Percentiles rank a stretch among this genome's conserved stretches.
These are phyloP conservation scores for Phialocephala sp. DNA, from an alignment of 2,329 filamentous ascomycete genomes.

Conservation along the genomic window DNA sequence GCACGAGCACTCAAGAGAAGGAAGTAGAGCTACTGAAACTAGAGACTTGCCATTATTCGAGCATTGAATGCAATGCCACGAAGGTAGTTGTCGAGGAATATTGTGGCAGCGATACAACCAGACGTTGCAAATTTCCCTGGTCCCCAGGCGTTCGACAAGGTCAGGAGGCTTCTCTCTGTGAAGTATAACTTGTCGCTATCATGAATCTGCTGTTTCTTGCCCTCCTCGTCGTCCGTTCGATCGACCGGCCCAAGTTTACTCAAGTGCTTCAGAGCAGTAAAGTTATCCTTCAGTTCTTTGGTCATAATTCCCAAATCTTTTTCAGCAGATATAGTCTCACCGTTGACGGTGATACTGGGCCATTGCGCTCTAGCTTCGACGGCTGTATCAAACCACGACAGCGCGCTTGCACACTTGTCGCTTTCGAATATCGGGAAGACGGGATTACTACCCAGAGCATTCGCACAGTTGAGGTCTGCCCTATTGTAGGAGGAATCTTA, in stretches of 20 bases:
- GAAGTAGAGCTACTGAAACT: background rate
- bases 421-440: constrained; percentile 13
- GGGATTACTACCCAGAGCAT: constrained; percentile 21
- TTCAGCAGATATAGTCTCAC: background rate
- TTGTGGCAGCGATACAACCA: constrained; percentile 23
- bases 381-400: background rate
- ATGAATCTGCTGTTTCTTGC: constrained; percentile 13
- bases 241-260: constrained; percentile 2
- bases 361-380: background rate
- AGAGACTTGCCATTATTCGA: constrained; percentile 17
- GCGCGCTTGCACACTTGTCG: background rate
- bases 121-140: constrained; percentile 25
- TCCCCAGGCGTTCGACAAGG: constrained; percentile 19
- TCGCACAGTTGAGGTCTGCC: constrained; percentile 29
- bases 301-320: constrained; percentile 4
- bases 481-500: constrained; percentile 9
- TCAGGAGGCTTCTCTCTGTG: constrained; percentile 22
- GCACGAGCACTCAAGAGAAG: background rate
- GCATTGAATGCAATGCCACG: constrained; percentile 26
- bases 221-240: background rate
- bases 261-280: constrained; percentile 21
- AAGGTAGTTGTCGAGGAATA: constrained; percentile 27
- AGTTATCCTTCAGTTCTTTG: constrained; percentile 15
- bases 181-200: constrained; percentile 26
- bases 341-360: background rate